Evolutionary conservation across 192 early-diverging fungal genomes (phyloP).

Genomic region (Rhizophagus clarus): DNA sequence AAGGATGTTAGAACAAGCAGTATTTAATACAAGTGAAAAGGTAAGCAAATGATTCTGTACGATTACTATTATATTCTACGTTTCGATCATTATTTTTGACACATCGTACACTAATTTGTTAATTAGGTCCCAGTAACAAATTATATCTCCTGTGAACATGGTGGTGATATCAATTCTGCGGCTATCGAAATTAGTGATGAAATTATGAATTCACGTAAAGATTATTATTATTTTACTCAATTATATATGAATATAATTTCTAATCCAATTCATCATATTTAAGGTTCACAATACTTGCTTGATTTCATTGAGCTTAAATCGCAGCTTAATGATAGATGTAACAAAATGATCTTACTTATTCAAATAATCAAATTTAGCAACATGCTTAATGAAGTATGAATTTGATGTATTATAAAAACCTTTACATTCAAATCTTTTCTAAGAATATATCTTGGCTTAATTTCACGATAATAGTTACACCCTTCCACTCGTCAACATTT

Average conservation of each 20-base stretch:
- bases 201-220: conserved; percentile 33
- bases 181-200: conserved; percentile 31
- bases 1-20: conserved; percentile 21
- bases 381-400: conserved; percentile 17
- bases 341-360: conserved; percentile 9
- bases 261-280: not conserved
- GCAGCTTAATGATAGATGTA: conserved; percentile 27
- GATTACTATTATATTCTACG: not conserved
- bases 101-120: not conserved
- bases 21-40: conserved; percentile 16
- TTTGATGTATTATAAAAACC: not conserved
- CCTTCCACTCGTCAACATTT: conserved; percentile 10
- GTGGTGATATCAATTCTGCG: conserved; percentile 23
- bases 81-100: not conserved
- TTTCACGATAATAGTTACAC: not conserved
- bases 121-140: conserved; percentile 17
- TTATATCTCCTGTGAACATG: conserved; percentile 15
- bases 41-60: not conserved
- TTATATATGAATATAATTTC: not conserved
- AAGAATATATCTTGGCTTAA: too few species aligned
- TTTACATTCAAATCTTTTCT: not conserved
- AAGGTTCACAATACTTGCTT: conserved; percentile 29
- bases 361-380: conserved; percentile 25
- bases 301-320: conserved; percentile 19
- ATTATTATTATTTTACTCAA: not conserved